Percentiles rank a stretch among this genome's conserved stretches.
These are phyloP conservation scores for Elaeis guineensis DNA, from an alignment of 176 grass and related monocot species.

Conservation along the genomic window DNA sequence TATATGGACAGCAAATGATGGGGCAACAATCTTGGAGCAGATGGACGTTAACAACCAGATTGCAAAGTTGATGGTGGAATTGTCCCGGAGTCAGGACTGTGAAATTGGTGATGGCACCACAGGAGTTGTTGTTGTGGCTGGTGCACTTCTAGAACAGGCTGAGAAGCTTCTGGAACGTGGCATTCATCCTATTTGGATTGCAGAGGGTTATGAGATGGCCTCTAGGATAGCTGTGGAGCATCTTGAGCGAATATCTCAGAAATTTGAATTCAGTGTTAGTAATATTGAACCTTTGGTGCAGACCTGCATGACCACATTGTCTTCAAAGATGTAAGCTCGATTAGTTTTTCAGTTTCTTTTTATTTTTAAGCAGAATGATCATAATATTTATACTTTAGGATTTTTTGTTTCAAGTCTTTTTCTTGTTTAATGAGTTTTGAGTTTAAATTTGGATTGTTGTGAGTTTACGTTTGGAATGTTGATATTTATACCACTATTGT, in stretches of 20 bases:
- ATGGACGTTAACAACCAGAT: constrained; percentile 95
- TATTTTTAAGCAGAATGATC: no score
- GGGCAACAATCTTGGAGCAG: constrained; percentile 75
- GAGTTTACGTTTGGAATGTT: no score
- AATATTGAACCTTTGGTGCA: constrained; percentile 67
- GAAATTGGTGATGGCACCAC: constrained; percentile 92
- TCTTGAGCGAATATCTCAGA: constrained; percentile 51
- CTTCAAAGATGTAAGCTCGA: constrained; percentile 75
- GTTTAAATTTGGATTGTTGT: no score
- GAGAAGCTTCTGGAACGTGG: constrained; percentile 77
- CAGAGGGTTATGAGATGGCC: constrained; percentile 89
- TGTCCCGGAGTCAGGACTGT: constrained; percentile 79
- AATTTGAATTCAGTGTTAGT: constrained; percentile 52
- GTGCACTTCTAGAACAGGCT: constrained; percentile 69
- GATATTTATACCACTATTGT: no score
- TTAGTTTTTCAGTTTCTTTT: neutral
- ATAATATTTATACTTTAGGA: no score
- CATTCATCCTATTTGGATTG: constrained; percentile 71
- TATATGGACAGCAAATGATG: constrained; percentile 52
- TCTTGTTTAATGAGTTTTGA: no score
- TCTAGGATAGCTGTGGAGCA: constrained; percentile 83
- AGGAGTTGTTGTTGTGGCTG: constrained; percentile 73
- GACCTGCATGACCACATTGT: constrained; percentile 85
- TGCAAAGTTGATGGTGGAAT: constrained; percentile 81
- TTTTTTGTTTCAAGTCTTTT: no score